phyloP scores from a whole-genome alignment of 305 asterid species.

The Solanum chacoense region DNA sequence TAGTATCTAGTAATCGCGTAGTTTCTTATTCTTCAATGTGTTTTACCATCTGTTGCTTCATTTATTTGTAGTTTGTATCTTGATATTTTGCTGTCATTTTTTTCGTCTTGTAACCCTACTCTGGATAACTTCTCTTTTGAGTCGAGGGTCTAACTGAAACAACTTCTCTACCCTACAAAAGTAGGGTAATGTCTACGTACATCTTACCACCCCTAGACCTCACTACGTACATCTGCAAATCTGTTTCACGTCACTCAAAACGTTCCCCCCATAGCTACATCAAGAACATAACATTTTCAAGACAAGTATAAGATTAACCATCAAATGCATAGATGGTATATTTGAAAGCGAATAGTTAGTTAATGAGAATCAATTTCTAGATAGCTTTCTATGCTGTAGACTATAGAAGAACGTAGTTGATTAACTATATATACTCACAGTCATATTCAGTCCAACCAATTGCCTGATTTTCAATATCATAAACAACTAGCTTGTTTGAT shows the following conservation, averaged over 20 bases:
- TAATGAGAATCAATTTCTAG: background rate
- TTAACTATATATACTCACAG: conserved; percentile 20
- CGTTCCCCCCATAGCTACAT: background rate
- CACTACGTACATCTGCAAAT: background rate
- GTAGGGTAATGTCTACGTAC: background rate
- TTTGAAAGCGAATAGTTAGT: background rate
- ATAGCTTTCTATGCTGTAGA: background rate
- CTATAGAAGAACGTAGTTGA: background rate
- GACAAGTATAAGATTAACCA: background rate
- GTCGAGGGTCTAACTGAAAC: background rate
- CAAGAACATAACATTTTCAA: background rate
- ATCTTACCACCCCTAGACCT: background rate
- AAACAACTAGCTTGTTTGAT: conserved; percentile 27
- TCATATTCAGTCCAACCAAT: conserved; percentile 37
- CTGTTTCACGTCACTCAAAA: background rate
- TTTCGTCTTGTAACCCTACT: background rate
- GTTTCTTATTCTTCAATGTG: background rate
- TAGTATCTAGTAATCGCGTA: background rate
- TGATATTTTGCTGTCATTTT: background rate
- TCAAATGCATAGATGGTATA: background rate
- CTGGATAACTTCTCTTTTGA: background rate
- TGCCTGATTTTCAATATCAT: conserved; percentile 30
- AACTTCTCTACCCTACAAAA: background rate
- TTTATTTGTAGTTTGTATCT: background rate
- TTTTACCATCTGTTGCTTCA: background rate